Evolutionary conservation across 1,284 basidiomycete species (phyloP).

Genomic region (Leccinum fallax): DNA sequence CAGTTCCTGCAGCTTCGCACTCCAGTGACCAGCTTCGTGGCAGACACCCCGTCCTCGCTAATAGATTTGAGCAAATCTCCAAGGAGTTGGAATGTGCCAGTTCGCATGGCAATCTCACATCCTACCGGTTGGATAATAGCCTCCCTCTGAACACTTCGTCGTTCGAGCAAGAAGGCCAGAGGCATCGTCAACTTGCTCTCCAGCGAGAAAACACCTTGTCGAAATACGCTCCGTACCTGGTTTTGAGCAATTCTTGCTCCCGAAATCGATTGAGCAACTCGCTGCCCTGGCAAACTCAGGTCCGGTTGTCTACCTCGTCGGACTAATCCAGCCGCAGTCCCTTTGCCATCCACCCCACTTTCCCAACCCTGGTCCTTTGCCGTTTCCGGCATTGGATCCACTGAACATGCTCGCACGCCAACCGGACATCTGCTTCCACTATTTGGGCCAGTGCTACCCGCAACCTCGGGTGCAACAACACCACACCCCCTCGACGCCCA

Average conservation of each 20-base stretch:
- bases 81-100: not conserved
- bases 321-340: too few relatives aligned
- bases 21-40: not conserved
- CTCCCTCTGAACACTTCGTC: not conserved
- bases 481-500: too few relatives aligned
- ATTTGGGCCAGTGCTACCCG: too few relatives aligned
- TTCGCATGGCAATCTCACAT: not conserved
- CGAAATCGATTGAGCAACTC: not conserved
- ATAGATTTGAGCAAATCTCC: not conserved
- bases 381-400: too few relatives aligned
- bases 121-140: not conserved
- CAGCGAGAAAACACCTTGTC: not conserved
- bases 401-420: too few relatives aligned
- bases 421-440: too few relatives aligned
- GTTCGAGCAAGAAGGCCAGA: not conserved
- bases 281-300: not conserved
- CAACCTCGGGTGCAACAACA: too few relatives aligned
- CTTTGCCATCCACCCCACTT: too few relatives aligned
- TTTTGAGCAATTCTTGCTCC: conserved; percentile 1
- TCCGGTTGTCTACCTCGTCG: not conserved
- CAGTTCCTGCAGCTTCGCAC: conserved; percentile 1
- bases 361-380: too few relatives aligned
- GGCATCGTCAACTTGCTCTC: not conserved
- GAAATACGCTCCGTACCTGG: not conserved
- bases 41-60: not conserved